phyloP scores from a whole-genome alignment of 2,329 filamentous ascomycete species.

The Pseudocercospora cruenta region DNA sequence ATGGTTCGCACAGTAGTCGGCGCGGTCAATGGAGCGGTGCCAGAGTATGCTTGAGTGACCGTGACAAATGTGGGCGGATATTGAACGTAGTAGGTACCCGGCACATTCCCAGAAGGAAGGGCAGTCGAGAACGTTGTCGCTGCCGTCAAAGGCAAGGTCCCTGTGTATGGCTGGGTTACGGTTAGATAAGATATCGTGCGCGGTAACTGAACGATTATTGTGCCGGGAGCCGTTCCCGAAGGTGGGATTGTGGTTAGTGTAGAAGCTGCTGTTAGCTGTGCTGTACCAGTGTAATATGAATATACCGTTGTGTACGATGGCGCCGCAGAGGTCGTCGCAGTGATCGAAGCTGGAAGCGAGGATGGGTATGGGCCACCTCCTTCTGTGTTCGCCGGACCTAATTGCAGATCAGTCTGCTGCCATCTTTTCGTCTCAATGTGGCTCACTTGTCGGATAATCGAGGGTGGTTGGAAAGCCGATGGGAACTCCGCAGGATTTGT shows the following conservation, averaged over 20 bases:
- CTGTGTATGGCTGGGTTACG: conserved; percentile 86
- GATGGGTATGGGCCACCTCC: background rate
- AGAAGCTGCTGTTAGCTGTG: conserved; percentile 2
- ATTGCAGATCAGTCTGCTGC: background rate
- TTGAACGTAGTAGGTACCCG: background rate
- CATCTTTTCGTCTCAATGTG: background rate
- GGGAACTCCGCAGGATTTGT: conserved; percentile 15
- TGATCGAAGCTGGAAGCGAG: background rate
- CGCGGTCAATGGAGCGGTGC: background rate
- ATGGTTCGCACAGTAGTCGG: background rate
- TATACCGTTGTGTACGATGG: conserved; percentile 1
- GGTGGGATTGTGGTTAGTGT: conserved; percentile 10
- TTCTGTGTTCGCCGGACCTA: background rate
- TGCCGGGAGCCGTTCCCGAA: conserved; percentile 2
- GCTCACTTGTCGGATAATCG: conserved; percentile 9
- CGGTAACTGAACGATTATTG: conserved; percentile 3
- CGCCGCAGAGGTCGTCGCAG: background rate
- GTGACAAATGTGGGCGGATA: background rate
- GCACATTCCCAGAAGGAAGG: background rate
- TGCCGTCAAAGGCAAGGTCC: conserved; percentile 53
- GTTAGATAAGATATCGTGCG: conserved; percentile 66
- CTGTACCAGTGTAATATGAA: background rate
- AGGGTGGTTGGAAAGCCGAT: conserved; percentile 21
- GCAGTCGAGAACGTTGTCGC: background rate
- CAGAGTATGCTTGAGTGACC: background rate